Evolutionary conservation across 306 rosid species (phyloP), one percentile per base, ranked within the genome.

Genomic region (Prunus armeniaca): DNA sequence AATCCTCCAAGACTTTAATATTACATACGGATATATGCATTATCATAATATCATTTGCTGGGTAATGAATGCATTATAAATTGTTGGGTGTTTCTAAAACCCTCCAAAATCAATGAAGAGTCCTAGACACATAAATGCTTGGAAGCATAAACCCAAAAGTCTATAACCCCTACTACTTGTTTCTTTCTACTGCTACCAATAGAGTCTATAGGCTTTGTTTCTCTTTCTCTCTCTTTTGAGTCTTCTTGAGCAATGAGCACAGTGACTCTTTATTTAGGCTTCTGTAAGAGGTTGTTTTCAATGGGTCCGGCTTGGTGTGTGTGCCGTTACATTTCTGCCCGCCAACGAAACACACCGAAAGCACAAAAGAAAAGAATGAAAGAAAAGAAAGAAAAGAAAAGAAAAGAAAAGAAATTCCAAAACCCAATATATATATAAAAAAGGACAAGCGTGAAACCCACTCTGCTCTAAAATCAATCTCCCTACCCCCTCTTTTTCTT

Each of bases 341-440:
- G 86, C 94, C 91, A 91, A 88, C 88, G 62, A 78, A 57, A 83
- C 90, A 78, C 96, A 91, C 97, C 97, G 93, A 93, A 93, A 91
- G 93, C 88, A 43, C 87, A 83, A 67, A 62, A 62, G 41, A 25
- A 62, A 24, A 60, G 34, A 56, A 19, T 5, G 12, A 3, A 20
- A 24, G 25, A 58, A 77, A 12, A 76, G 18, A 2, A 52, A 1
- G 18, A 2, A 52, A 1, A 41, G 11, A 38, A 9, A 52, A 68
- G 46, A 13, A 9, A 54, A 56, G 22, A 6, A 81, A 45, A 74
- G 17, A 25, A 25, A 51, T 58, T 17, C 76, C 46, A 58, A 73
- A 61, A 69, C 14, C 69, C 56, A 43, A 60, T 70, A 62, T 71
- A 54, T 55, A 47, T 47, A 47, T 3, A 49, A 30, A 28, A 81